These are phyloP conservation scores for Xylaria longipes DNA, from an alignment of 495 filamentous ascomycete species.

Conservation along the genomic window DNA sequence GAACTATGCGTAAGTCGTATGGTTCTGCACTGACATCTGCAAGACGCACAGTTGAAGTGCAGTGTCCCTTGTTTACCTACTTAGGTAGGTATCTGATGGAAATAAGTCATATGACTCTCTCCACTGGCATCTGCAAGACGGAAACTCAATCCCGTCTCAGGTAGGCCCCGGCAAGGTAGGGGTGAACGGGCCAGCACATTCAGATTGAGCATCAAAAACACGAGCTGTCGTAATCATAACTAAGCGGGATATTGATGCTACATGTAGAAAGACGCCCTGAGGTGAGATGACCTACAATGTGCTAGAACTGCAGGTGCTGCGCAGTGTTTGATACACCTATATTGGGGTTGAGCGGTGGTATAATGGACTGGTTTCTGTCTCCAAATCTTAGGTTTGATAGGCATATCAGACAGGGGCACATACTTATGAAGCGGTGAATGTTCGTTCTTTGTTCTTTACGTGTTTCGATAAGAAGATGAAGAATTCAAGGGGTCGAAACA, in stretches of 20 bases:
- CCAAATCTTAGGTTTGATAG: neutral
- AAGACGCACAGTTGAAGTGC: neutral
- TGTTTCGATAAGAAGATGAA: neutral
- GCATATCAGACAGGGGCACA: neutral
- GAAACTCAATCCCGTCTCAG: constrained; percentile 17
- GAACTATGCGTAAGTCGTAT: constrained; percentile 3
- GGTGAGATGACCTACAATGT: neutral
- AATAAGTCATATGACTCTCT: constrained; percentile 16
- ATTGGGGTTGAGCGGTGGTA: neutral
- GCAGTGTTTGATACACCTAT: neutral
- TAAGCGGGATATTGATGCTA: neutral
- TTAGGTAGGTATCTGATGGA: neutral
- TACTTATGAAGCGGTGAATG: neutral
- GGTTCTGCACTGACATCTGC: constrained; percentile 7
- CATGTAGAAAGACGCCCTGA: neutral
- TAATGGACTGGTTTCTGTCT: neutral
- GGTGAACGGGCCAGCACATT: neutral
- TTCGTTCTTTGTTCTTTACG: neutral
- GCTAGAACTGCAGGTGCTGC: neutral
- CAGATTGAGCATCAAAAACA: neutral
- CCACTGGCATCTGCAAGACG: constrained; percentile 18
- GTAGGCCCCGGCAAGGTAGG: neutral
- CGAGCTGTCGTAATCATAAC: neutral
- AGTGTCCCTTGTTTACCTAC: constrained; percentile 1
- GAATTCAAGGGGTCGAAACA: neutral